Evolutionary conservation across 768 basidiomycete species (phyloP).

Genomic region (Gloeopeniophorella convolvens): DNA sequence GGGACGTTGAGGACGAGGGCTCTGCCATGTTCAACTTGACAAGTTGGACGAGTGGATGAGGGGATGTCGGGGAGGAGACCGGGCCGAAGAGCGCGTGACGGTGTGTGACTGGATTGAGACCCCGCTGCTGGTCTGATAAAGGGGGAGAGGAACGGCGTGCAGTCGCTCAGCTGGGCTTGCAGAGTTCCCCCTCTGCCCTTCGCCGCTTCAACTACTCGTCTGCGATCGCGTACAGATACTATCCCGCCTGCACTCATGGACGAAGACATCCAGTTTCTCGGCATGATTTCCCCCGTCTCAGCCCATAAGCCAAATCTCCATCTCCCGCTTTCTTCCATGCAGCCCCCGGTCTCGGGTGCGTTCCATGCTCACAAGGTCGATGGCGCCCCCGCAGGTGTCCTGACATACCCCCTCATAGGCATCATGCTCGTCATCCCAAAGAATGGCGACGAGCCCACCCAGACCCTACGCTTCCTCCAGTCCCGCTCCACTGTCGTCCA

Average conservation of each 20-base stretch:
- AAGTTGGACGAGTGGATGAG: too few relatives aligned
- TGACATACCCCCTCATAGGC: slow-evolving; percentile 35
- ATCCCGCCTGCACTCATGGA: slow-evolving; percentile 6
- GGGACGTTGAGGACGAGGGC: too few relatives aligned
- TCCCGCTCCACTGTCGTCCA: slow-evolving; percentile 44
- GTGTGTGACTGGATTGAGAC: slow-evolving; percentile 10
- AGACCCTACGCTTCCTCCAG: slow-evolving; percentile 47
- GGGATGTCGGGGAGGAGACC: background rate
- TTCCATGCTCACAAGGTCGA: background rate
- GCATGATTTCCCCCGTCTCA: slow-evolving; percentile 1
- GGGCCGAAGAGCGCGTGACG: background rate
- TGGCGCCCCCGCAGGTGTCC: background rate
- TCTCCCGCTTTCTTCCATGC: background rate
- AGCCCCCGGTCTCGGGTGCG: slow-evolving; percentile 17
- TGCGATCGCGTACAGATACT: background rate
- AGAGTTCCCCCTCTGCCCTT: too few relatives aligned
- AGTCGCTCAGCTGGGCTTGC: too few relatives aligned
- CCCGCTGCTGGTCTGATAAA: slow-evolving; percentile 15
- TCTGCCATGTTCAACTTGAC: too few relatives aligned
- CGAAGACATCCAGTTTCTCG: slow-evolving; percentile 18
- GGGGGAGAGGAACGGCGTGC: background rate
- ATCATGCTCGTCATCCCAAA: slow-evolving; percentile 54
- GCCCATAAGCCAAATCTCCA: background rate
- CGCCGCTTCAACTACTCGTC: too few relatives aligned
- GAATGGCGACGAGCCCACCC: slow-evolving; percentile 38